phyloP scores from a whole-genome alignment of 352 stramenopile genomes.

The Achlya hypogyna region DNA sequence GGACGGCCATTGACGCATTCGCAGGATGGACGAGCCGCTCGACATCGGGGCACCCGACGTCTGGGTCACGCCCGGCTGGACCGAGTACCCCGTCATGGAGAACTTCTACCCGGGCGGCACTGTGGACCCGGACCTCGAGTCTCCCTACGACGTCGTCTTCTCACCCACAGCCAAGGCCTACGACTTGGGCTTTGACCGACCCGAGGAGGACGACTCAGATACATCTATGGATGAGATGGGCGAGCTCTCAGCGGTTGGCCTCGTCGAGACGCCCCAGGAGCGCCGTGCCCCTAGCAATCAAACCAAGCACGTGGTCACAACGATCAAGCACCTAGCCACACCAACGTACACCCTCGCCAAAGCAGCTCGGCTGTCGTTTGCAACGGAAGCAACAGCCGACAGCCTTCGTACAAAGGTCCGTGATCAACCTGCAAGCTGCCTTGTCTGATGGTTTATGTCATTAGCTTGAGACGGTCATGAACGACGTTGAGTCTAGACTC shows the following conservation, averaged over 20 bases:
- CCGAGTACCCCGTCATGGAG: conserved; percentile 63
- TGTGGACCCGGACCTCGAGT: conserved; percentile 39
- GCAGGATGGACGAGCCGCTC: not conserved
- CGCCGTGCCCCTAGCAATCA: not conserved
- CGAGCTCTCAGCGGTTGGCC: conserved; percentile 33
- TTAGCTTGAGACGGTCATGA: conserved; percentile 14
- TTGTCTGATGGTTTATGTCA: conserved; percentile 8
- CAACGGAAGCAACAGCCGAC: not conserved
- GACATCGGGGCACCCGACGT: conserved; percentile 36
- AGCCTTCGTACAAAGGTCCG: not conserved
- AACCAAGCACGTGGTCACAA: not conserved
- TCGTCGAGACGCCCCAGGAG: not conserved
- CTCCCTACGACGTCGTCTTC: conserved; percentile 77
- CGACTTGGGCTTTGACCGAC: conserved; percentile 43
- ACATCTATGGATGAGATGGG: conserved; percentile 5
- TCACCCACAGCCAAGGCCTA: conserved; percentile 51
- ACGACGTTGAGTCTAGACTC: conserved; percentile 13
- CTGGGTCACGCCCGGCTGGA: conserved; percentile 67
- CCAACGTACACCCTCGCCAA: not conserved
- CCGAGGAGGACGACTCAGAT: conserved; percentile 1
- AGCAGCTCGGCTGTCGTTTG: not conserved
- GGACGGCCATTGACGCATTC: not conserved
- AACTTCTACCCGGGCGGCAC: conserved; percentile 56
- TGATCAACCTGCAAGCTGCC: not conserved
- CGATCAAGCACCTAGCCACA: not conserved